These are phyloP conservation scores for Lodderomyces metapsilosis DNA, from an alignment of 1,139 yeast genomes.

Conservation along the genomic window DNA sequence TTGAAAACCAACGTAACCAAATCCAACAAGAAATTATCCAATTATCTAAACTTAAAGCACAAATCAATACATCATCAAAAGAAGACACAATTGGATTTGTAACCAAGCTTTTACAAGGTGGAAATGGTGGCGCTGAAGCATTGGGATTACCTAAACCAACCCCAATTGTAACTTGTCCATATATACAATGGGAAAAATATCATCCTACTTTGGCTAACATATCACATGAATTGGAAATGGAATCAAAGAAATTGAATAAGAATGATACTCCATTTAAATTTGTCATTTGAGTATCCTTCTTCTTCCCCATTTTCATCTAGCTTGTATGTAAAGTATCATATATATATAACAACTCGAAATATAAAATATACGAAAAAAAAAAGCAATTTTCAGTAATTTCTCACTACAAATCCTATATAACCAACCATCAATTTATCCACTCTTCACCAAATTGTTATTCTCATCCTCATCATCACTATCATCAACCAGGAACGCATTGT, in stretches of 20 bases:
- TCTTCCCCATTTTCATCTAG: not conserved
- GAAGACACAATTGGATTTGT: constrained; percentile 30
- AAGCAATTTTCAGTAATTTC: not conserved
- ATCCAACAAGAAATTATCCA: constrained; percentile 34
- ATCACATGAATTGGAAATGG: not conserved
- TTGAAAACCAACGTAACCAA: constrained; percentile 21
- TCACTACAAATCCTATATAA: not conserved
- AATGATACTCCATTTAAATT: not conserved
- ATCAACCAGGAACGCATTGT: constrained; percentile 67
- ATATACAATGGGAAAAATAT: constrained; percentile 39
- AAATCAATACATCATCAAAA: not conserved
- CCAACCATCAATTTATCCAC: not conserved
- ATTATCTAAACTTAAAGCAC: constrained; percentile 23
- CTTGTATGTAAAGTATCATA: not conserved
- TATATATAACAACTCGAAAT: not conserved
- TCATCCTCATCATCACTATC: constrained; percentile 72
- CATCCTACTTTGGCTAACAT: constrained; percentile 15
- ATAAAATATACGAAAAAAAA: not conserved
- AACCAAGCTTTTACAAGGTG: constrained; percentile 22
- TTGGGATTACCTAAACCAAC: constrained; percentile 37
- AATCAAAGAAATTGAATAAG: not conserved
- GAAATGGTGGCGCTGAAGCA: too few relatives aligned
- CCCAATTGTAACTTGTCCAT: constrained; percentile 35
- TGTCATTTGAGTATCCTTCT: not conserved
- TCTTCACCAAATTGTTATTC: constrained; percentile 2